A percentile compares a stretch with the other conserved stretches of the same genome.
Evolutionary conservation across 257 asterid genomes (phyloP).

Genomic region (Ehretia macrophylla): DNA sequence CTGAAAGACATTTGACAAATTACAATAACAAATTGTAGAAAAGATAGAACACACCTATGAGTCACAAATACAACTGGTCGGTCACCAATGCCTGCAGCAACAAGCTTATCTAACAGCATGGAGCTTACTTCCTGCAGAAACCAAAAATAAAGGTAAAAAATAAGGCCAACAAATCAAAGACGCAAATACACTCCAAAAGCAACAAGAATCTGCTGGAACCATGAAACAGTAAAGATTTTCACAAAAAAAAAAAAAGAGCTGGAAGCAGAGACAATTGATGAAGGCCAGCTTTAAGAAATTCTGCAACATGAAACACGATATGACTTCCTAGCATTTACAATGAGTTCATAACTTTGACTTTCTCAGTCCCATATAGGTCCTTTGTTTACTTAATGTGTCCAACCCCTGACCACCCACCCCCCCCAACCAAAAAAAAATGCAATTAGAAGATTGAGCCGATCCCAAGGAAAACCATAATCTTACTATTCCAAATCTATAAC

Average conservation of each 20-base stretch:
- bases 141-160: constrained; percentile 10
- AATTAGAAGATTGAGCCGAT: no score
- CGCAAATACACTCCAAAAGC: not conserved
- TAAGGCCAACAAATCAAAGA: not conserved
- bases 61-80: constrained; percentile 92
- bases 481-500: no score
- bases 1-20: not conserved
- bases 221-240: not conserved
- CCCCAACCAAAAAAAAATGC: no score
- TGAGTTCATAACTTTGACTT: no score
- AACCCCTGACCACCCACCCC: no score
- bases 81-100: constrained; percentile 92
- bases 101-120: constrained; percentile 82
- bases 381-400: no score
- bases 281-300: no score
- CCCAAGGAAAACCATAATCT: no score
- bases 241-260: not conserved
- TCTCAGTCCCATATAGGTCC: no score
- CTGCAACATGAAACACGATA: no score
- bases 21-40: constrained; percentile 9
- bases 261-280: not conserved
- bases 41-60: constrained; percentile 60
- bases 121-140: constrained; percentile 86
- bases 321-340: no score
- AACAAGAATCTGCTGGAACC: not conserved